Conservation (phyloP, 371 early-diverging fungal species). For the Rhizopus delemar region DNA sequence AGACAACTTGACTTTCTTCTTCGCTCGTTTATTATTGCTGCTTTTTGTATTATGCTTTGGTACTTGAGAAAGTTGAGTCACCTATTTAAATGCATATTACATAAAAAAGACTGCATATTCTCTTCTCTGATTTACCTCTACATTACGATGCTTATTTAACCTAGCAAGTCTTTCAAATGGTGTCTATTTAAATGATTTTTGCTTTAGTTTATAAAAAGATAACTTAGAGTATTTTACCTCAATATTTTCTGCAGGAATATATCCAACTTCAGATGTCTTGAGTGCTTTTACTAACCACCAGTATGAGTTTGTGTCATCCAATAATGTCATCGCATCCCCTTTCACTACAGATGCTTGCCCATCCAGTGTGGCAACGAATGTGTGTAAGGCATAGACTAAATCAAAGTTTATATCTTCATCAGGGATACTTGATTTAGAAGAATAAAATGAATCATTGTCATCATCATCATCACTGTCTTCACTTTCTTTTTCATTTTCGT, state of each 20-base stretch:
- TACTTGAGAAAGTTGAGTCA: conserved; percentile 37
- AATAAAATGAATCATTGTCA: conserved; percentile 46
- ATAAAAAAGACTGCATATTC: not conserved
- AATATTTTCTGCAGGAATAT: conserved; percentile 95
- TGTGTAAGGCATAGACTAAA: conserved; percentile 87
- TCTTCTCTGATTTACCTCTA: conserved; percentile 40
- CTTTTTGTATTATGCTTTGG: conserved; percentile 22
- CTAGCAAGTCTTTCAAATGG: conserved; percentile 87
- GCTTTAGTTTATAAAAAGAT: too few species aligned
- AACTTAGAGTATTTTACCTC: conserved; percentile 56
- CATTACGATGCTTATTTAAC: conserved; percentile 82
- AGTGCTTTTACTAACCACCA: conserved; percentile 96
- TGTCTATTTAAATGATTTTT: conserved; percentile 55
- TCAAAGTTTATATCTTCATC: conserved; percentile 80
- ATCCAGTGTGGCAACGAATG: conserved; percentile 92
- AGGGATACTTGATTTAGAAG: conserved; percentile 60
- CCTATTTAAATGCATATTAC: conserved; percentile 14
- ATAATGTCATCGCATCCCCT: conserved; percentile 83
- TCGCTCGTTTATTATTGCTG: conserved; percentile 6
- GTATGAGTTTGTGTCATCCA: conserved; percentile 93
- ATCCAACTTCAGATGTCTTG: conserved; percentile 88
- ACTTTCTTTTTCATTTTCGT: conserved; percentile 44
- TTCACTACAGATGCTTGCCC: conserved; percentile 92
- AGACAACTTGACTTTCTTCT: conserved; percentile 27
- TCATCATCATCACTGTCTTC: conserved; percentile 47